Evolutionary conservation across 1,284 basidiomycete species (phyloP).

Genomic region (Flammula alnicola): DNA sequence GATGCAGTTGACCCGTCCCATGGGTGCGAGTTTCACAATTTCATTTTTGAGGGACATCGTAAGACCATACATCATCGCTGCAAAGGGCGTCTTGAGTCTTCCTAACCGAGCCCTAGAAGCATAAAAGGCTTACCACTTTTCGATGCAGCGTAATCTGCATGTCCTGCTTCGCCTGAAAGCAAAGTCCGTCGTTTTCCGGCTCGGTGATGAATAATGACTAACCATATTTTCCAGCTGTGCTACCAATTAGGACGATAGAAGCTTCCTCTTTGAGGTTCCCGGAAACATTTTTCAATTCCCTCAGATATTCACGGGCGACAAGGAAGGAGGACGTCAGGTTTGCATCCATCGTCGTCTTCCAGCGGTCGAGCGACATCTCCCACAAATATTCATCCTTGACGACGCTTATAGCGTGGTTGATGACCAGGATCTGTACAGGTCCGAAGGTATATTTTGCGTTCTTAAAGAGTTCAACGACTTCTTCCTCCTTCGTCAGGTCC

Average conservation of each 20-base stretch:
- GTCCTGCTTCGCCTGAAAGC: conserved; percentile 53
- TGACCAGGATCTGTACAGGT: conserved; percentile 57
- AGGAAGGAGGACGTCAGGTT: conserved; percentile 76
- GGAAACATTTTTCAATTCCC: conserved; percentile 46
- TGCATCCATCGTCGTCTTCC: conserved; percentile 64
- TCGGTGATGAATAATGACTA: conserved; percentile 1
- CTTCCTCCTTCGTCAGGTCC: conserved; percentile 59
- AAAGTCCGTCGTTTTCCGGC: not conserved
- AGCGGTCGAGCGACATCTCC: conserved; percentile 66
- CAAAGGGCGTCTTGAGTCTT: conserved; percentile 18
- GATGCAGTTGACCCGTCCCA: conserved; percentile 71
- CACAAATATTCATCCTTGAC: conserved; percentile 51
- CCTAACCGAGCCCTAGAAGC: not conserved
- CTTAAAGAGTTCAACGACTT: conserved; percentile 52
- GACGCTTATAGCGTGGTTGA: conserved; percentile 70
- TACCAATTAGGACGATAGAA: conserved; percentile 69
- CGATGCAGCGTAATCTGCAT: conserved; percentile 65
- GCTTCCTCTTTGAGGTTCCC: conserved; percentile 53
- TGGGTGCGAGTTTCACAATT: conserved; percentile 76
- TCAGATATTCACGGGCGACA: conserved; percentile 64
- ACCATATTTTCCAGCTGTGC: conserved; percentile 76
- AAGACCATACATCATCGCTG: conserved; percentile 78
- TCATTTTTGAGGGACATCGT: conserved; percentile 77
- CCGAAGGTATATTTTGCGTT: conserved; percentile 45
- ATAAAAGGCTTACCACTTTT: conserved; percentile 54